Evolutionary conservation across 2,329 filamentous ascomycete species (phyloP).

Genomic region (Penicillium sp.): DNA sequence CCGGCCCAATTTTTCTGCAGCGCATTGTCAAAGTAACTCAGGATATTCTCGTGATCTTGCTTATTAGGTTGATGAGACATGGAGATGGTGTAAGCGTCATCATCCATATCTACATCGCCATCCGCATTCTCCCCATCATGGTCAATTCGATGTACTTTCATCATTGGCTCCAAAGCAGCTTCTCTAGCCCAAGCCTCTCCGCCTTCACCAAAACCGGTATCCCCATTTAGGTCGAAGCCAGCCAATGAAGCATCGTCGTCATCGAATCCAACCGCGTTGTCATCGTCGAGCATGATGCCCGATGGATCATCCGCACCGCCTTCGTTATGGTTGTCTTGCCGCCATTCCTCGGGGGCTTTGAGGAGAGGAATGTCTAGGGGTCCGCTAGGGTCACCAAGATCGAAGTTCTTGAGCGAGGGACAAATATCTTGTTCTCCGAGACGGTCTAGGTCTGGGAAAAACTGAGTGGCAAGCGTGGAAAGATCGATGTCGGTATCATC

Average conservation of each 20-base stretch:
- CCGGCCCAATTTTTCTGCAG: conserved; percentile 96
- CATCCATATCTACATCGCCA: conserved; percentile 55
- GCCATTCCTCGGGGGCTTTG: conserved; percentile 81
- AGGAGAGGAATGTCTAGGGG: conserved; percentile 87
- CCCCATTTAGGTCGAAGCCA: conserved; percentile 61
- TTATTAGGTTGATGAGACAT: conserved; percentile 66
- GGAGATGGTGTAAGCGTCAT: conserved; percentile 71
- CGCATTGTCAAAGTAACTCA: conserved; percentile 97
- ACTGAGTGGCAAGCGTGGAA: conserved; percentile 64
- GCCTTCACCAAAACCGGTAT: conserved; percentile 87
- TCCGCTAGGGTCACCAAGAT: conserved; percentile 77
- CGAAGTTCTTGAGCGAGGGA: conserved; percentile 88
- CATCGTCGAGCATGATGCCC: conserved; percentile 78
- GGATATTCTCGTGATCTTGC: conserved; percentile 77
- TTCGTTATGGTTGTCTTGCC: conserved; percentile 57
- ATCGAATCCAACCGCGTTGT: conserved; percentile 75
- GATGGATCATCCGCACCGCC: conserved; percentile 60
- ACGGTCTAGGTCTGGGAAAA: conserved; percentile 72
- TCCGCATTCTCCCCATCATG: conserved; percentile 50
- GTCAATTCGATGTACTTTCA: conserved; percentile 61
- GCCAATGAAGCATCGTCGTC: conserved; percentile 67
- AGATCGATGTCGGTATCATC: conserved; percentile 73
- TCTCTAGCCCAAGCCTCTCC: conserved; percentile 93
- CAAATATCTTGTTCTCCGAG: conserved; percentile 88
- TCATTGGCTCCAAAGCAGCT: conserved; percentile 77